phyloP scores from a whole-genome alignment of 2,329 filamentous ascomycete genomes.

The Pseudogymnoascus sp. region DNA sequence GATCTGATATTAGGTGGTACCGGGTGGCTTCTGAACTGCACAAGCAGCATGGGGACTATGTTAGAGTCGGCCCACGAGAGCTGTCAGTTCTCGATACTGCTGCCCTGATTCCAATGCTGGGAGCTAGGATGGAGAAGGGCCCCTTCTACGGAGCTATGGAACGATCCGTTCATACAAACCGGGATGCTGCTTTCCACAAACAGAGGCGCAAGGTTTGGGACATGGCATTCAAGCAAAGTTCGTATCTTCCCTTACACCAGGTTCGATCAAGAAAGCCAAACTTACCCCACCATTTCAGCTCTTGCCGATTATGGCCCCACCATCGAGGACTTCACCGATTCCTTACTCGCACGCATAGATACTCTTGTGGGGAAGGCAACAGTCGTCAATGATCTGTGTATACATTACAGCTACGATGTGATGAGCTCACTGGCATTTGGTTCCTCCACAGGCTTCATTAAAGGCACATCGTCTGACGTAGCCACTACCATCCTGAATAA shows the following conservation, averaged over 20 bases:
- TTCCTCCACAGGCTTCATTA: slow-evolving; percentile 10
- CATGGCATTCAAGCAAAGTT: slow-evolving; percentile 4
- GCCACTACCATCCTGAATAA: slow-evolving; percentile 12
- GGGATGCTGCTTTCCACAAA: slow-evolving; percentile 18
- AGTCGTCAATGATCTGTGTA: slow-evolving; percentile 19
- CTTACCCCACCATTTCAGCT: slow-evolving; percentile 8
- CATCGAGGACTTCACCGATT: slow-evolving; percentile 15
- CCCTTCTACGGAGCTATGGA: slow-evolving; percentile 20
- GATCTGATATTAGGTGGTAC: slow-evolving; percentile 14
- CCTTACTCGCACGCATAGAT: slow-evolving; percentile 14
- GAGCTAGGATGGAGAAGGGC: slow-evolving; percentile 15
- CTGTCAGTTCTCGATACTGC: slow-evolving; percentile 17
- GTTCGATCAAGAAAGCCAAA: background rate
- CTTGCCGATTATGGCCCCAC: slow-evolving; percentile 19
- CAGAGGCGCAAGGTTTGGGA: slow-evolving; percentile 12
- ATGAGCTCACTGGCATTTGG: slow-evolving; percentile 24
- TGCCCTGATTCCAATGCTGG: slow-evolving; percentile 16
- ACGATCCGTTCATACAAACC: slow-evolving; percentile 13
- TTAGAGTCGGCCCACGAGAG: slow-evolving; percentile 18
- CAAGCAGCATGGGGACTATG: slow-evolving; percentile 20
- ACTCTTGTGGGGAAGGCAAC: slow-evolving; percentile 15
- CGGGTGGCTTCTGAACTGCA: slow-evolving; percentile 14
- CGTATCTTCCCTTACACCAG: background rate
- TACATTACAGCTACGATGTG: slow-evolving; percentile 22
- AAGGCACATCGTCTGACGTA: slow-evolving; percentile 10